Evolutionary conservation across 73 alveolate species (phyloP).

Genomic region (Paramecium biaurelia): DNA sequence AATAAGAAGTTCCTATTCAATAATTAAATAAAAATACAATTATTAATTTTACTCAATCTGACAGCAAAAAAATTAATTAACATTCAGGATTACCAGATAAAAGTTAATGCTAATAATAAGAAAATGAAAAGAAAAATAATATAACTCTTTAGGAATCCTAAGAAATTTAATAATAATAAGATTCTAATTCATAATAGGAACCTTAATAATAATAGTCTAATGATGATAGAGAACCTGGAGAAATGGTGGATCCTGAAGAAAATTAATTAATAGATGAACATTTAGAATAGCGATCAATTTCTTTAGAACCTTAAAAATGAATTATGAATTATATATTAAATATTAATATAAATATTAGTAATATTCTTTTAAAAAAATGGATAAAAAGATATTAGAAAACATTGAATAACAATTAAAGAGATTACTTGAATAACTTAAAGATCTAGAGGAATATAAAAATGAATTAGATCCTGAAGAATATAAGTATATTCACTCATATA

Average conservation of each 20-base stretch:
- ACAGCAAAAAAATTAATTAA: not conserved
- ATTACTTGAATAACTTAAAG: constrained; percentile 26
- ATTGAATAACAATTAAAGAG: constrained; percentile 13
- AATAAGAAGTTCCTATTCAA: not conserved
- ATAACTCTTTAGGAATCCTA: not conserved
- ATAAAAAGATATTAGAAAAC: constrained; percentile 19
- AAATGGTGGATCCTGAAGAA: not conserved
- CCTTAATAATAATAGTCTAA: not conserved
- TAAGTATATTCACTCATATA: not conserved
- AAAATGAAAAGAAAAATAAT: not conserved
- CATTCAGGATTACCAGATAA: not conserved
- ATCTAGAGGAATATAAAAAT: constrained; percentile 34
- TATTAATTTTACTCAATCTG: not conserved
- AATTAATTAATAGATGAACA: not conserved
- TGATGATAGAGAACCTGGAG: not conserved
- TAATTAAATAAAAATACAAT: not conserved
- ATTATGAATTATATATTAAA: not conserved
- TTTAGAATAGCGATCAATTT: not conserved
- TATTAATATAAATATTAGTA: not conserved
- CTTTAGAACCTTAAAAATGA: not conserved
- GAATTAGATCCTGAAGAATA: constrained; percentile 51
- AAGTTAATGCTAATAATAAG: not conserved
- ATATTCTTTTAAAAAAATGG: not conserved
- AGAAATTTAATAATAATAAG: not conserved
- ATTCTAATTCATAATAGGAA: not conserved